Evolutionary conservation across 768 basidiomycete genomes (phyloP).

Genomic region (Mrakia blollopis): DNA sequence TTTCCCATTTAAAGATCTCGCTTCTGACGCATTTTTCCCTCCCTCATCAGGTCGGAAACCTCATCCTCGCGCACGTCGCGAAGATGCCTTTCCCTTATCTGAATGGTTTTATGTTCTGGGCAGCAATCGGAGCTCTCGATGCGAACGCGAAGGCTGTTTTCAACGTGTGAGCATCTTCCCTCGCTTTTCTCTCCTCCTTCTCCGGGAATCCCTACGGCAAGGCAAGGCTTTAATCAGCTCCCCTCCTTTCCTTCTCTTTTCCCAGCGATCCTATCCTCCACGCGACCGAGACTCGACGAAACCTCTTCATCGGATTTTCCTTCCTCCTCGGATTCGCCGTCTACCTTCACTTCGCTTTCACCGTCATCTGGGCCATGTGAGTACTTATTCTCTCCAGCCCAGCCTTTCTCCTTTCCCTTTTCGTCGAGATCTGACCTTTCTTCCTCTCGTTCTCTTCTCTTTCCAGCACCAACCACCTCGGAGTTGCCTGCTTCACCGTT

Average conservation of each 20-base stretch:
- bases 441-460: background rate
- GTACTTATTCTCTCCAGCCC: background rate
- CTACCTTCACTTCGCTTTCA: slow-evolving; percentile 27
- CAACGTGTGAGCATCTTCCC: slow-evolving; percentile 54
- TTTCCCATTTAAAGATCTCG: background rate
- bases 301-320: slow-evolving; percentile 67
- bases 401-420: background rate
- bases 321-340: slow-evolving; percentile 53
- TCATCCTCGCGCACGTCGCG: slow-evolving; percentile 91
- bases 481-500: slow-evolving; percentile 92
- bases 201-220: too few relatives aligned
- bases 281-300: slow-evolving; percentile 56
- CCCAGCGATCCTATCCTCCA: slow-evolving; percentile 51
- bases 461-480: slow-evolving; percentile 76
- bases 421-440: background rate
- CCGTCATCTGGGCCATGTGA: slow-evolving; percentile 31
- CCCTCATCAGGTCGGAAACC: slow-evolving; percentile 63
- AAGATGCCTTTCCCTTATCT: slow-evolving; percentile 74
- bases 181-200: background rate
- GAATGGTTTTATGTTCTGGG: slow-evolving; percentile 84
- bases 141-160: slow-evolving; percentile 69
- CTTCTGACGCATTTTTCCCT: background rate
- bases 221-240: too few relatives aligned
- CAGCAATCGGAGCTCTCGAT: slow-evolving; percentile 68
- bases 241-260: background rate